These are phyloP conservation scores for Colletotrichum navitas DNA, from an alignment of 2,329 filamentous ascomycete species.

Conservation along the genomic window DNA sequence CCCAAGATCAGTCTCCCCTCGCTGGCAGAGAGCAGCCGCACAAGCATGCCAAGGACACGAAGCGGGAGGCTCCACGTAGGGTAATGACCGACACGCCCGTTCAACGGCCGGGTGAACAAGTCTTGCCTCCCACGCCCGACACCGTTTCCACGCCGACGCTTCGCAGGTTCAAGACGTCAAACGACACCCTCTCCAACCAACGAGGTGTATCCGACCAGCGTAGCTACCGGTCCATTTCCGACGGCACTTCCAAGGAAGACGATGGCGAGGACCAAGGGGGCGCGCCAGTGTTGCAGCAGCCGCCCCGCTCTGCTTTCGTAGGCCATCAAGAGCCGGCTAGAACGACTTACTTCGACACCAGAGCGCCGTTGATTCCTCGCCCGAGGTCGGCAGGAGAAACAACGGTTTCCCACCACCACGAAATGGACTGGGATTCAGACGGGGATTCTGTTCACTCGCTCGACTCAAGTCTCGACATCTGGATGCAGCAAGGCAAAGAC, in stretches of 20 bases:
- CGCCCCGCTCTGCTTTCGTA: conserved; percentile 51
- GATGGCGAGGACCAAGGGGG: conserved; percentile 40
- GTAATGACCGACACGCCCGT: conserved; percentile 63
- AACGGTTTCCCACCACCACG: conserved; percentile 55
- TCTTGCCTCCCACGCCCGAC: conserved; percentile 69
- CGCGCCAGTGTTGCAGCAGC: conserved; percentile 45
- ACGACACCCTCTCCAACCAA: conserved; percentile 59
- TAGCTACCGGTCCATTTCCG: conserved; percentile 50
- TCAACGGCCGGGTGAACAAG: conserved; percentile 57
- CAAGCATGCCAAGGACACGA: conserved; percentile 58
- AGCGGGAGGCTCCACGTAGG: conserved; percentile 60
- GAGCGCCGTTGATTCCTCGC: conserved; percentile 52
- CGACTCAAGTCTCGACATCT: conserved; percentile 67
- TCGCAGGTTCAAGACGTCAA: conserved; percentile 62
- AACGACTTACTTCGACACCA: conserved; percentile 48
- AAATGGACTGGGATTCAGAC: conserved; percentile 60
- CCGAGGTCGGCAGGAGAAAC: conserved; percentile 63
- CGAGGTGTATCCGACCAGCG: conserved; percentile 48
- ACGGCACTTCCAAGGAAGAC: conserved; percentile 44
- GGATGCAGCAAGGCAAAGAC: conserved; percentile 64
- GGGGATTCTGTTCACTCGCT: conserved; percentile 58
- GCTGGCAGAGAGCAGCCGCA: conserved; percentile 44
- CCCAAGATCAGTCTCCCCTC: conserved; percentile 45
- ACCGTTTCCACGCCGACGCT: conserved; percentile 70
- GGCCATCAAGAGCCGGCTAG: conserved; percentile 45